Conservation (phyloP, 2,329 filamentous ascomycete genomes). For the Incumbomyces delicatus region DNA sequence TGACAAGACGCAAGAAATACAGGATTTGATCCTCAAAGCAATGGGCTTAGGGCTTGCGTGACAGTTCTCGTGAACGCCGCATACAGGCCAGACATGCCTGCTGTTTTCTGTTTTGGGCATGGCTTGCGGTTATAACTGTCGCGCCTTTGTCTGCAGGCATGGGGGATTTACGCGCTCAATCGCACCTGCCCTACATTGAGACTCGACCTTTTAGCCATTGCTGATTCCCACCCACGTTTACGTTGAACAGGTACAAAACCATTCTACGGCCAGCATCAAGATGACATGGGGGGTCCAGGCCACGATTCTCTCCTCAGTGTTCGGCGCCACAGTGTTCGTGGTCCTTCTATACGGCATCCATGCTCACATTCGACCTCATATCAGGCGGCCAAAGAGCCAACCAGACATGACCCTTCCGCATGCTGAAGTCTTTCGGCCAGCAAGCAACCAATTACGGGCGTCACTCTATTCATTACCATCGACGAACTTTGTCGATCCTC, state of each 20-base stretch:
- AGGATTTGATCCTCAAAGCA: conserved; percentile 6
- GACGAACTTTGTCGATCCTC: conserved; percentile 2
- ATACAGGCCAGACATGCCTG: background rate
- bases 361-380: conserved; percentile 2
- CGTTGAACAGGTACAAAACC: too few species aligned
- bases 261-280: too few species aligned
- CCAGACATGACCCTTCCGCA: conserved; percentile 2
- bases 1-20: conserved; percentile 46
- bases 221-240: too few species aligned
- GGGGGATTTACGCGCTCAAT: background rate
- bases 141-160: too few species aligned
- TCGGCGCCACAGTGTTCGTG: background rate
- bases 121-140: too few species aligned
- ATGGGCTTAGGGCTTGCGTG: background rate
- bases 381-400: background rate
- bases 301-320: conserved; percentile 1
- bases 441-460: background rate
- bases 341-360: background rate
- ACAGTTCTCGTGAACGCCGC: background rate
- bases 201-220: too few species aligned
- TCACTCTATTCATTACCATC: conserved; percentile 3
- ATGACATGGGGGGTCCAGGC: background rate
- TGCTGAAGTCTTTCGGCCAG: background rate
- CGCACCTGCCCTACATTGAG: background rate
- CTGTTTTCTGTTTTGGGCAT: too few species aligned